phyloP scores from a whole-genome alignment of 805 yeast species.

The Pichia scutulata region DNA sequence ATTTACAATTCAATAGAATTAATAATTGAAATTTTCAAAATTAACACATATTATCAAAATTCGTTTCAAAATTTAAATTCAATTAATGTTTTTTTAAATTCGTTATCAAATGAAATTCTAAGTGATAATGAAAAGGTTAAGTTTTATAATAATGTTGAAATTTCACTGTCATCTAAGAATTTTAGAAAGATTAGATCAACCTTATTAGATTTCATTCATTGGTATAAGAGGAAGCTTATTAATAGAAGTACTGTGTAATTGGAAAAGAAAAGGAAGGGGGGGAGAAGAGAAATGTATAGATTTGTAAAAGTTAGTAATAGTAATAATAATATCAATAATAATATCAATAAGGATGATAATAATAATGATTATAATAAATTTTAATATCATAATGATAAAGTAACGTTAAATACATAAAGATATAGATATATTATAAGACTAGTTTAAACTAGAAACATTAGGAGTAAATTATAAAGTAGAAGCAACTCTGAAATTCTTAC shows the following conservation, averaged over 20 bases:
- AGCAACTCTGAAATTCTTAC: slow-evolving; percentile 74
- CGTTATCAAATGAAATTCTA: slow-evolving; percentile 57
- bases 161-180: slow-evolving; percentile 60
- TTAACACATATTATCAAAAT: slow-evolving; percentile 39
- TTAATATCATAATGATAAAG: too few species aligned
- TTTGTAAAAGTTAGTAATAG: too few species aligned
- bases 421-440: too few species aligned
- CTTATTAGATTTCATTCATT: slow-evolving; percentile 67
- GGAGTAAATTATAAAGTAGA: slow-evolving; percentile 22
- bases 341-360: too few species aligned
- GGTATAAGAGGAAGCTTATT: slow-evolving; percentile 77
- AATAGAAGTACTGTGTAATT: slow-evolving; percentile 15
- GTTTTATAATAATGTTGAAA: slow-evolving; percentile 47
- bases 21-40: slow-evolving; percentile 51
- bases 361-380: too few species aligned
- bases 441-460: too few species aligned
- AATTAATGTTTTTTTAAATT: slow-evolving; percentile 46
- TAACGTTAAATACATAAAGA: not conserved
- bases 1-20: slow-evolving; percentile 71
- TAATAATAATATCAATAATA: too few species aligned
- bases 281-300: not conserved
- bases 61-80: slow-evolving; percentile 42
- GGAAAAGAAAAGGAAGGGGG: not conserved
- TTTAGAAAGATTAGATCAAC: slow-evolving; percentile 65
- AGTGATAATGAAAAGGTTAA: slow-evolving; percentile 61